These are phyloP conservation scores for Corniculantispora saksenae DNA, from an alignment of 2,329 filamentous ascomycete species.

Conservation along the genomic window DNA sequence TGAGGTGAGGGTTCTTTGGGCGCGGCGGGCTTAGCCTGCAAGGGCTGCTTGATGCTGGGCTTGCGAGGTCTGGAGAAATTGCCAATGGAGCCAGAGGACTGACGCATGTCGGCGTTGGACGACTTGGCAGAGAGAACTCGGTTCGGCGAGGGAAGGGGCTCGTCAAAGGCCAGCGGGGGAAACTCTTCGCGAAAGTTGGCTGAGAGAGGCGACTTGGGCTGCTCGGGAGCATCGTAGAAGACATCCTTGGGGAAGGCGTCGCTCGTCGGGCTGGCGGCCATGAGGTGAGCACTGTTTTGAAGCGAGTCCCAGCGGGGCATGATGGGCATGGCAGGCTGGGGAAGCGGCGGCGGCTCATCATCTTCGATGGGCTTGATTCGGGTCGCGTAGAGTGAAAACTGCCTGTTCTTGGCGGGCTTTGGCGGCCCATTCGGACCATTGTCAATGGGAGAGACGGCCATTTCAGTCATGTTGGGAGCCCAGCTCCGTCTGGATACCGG, in stretches of 20 bases:
- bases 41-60: slow-evolving; percentile 49
- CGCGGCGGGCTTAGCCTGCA: background rate
- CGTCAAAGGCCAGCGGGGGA: slow-evolving; percentile 12
- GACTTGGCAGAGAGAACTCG: slow-evolving; percentile 33
- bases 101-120: slow-evolving; percentile 37
- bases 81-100: slow-evolving; percentile 44
- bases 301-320: slow-evolving; percentile 50
- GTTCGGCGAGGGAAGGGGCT: slow-evolving; percentile 28
- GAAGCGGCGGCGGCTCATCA: slow-evolving; percentile 17
- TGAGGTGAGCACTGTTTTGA: slow-evolving; percentile 17
- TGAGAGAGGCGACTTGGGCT: background rate
- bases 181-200: slow-evolving; percentile 10
- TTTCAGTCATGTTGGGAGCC: slow-evolving; percentile 18
- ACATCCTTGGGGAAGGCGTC: slow-evolving; percentile 15
- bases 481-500: slow-evolving; percentile 18
- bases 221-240: slow-evolving; percentile 4
- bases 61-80: slow-evolving; percentile 64
- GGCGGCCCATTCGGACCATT: background rate
- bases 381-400: slow-evolving; percentile 18
- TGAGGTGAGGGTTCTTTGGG: slow-evolving; percentile 8
- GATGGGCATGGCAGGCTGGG: slow-evolving; percentile 33
- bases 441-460: slow-evolving; percentile 12
- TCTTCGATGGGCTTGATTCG: slow-evolving; percentile 17
- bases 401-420: slow-evolving; percentile 13
- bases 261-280: slow-evolving; percentile 2